Conservation (phyloP, 768 basidiomycete genomes). For the Exsudoporus frostii region DNA sequence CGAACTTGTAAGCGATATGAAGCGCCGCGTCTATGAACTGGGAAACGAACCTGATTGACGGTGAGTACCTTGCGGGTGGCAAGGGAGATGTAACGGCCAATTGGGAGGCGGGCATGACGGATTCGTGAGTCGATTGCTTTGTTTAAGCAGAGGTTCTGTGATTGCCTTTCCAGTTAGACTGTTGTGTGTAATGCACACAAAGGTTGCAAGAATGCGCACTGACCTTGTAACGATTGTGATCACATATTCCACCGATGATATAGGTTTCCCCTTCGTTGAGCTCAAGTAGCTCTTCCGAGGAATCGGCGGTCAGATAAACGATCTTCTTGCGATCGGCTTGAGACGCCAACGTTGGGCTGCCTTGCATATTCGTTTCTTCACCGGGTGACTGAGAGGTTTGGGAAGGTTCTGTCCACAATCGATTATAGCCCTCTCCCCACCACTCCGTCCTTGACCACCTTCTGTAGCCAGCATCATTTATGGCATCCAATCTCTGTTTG, state of each 20-base stretch:
- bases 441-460: constrained; percentile 83
- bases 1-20: constrained; percentile 1
- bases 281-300: constrained; percentile 79
- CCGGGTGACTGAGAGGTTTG: background rate
- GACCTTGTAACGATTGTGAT: constrained; percentile 96
- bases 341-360: background rate
- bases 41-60: constrained; percentile 73
- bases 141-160: constrained; percentile 82
- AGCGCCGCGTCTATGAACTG: background rate
- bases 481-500: constrained; percentile 57
- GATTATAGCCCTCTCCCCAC: constrained; percentile 75
- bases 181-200: background rate
- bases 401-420: constrained; percentile 49
- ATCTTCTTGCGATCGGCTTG: constrained; percentile 46
- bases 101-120: constrained; percentile 87
- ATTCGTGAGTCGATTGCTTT: constrained; percentile 76
- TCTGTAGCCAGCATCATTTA: constrained; percentile 65
- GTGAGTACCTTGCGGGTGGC: constrained; percentile 94
- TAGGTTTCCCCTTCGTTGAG: constrained; percentile 84
- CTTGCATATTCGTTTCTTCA: constrained; percentile 3
- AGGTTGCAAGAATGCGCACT: background rate
- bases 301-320: constrained; percentile 94
- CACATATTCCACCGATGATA: constrained; percentile 93
- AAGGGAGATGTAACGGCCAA: constrained; percentile 85
- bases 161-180: constrained; percentile 16